Conservation (phyloP, 2,329 filamentous ascomycete genomes). For the Cladophialophora yegresii region DNA sequence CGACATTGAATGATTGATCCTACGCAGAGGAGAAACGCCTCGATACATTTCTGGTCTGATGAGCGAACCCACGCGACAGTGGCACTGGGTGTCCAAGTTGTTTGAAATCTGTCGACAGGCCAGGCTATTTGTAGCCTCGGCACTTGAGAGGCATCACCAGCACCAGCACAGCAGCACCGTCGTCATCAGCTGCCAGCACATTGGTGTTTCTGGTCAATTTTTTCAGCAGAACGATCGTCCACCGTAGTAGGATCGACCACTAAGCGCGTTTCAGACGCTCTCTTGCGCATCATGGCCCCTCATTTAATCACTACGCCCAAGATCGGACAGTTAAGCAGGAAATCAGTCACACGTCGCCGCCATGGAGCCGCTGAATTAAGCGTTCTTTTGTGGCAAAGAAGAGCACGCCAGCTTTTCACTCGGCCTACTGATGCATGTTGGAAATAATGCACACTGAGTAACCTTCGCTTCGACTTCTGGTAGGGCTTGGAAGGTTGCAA, state of each 20-base stretch:
- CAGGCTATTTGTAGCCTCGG: not conserved
- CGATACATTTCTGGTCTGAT: constrained; percentile 4
- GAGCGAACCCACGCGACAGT: not conserved
- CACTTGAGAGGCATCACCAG: not conserved
- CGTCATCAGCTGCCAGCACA: constrained; percentile 5
- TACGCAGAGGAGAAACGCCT: not conserved
- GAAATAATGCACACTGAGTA: constrained; percentile 20
- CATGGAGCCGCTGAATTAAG: not conserved
- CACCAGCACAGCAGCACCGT: too few species aligned
- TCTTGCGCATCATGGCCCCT: constrained; percentile 1
- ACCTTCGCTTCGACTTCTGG: constrained; percentile 22
- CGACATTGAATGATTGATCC: constrained; percentile 3
- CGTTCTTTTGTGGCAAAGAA: not conserved
- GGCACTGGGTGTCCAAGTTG: not conserved
- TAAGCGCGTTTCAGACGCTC: constrained; percentile 24
- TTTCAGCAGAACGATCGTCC: constrained; percentile 5
- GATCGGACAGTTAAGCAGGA: not conserved
- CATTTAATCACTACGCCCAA: not conserved
- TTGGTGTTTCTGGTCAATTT: constrained; percentile 3
- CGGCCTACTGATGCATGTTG: constrained; percentile 15
- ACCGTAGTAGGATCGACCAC: constrained; percentile 21
- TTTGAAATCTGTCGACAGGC: not conserved
- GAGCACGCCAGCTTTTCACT: not conserved
- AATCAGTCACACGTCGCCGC: not conserved
- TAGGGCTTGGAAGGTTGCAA: constrained; percentile 3